Conservation (phyloP, 176 grass and related monocot species). For the Alopecurus myosuroides region DNA sequence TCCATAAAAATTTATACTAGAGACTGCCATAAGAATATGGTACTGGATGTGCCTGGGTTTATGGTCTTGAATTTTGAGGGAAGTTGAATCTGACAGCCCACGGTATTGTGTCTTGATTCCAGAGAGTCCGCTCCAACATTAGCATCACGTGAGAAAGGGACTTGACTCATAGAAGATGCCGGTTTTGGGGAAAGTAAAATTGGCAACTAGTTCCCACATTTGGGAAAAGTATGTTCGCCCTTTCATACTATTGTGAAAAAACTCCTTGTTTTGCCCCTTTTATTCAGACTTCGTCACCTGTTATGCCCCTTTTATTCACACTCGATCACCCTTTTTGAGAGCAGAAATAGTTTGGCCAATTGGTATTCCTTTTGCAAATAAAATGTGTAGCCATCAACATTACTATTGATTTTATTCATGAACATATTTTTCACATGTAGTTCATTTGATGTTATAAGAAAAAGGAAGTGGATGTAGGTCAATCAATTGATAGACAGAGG, state of each 20-base stretch:
- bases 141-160: background rate
- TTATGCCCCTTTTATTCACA: background rate
- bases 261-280: background rate
- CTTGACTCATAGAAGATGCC: conserved; percentile 3
- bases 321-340: background rate
- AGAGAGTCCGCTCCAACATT: conserved; percentile 1
- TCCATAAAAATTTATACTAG: background rate
- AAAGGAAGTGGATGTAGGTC: background rate
- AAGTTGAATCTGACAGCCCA: conserved; percentile 9
- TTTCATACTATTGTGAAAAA: background rate
- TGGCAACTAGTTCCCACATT: background rate
- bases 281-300: background rate
- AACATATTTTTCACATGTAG: background rate
- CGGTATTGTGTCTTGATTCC: background rate
- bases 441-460: conserved; percentile 7
- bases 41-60: background rate
- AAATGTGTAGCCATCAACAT: background rate
- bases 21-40: background rate
- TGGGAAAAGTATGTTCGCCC: background rate
- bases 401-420: background rate
- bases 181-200: background rate
- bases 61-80: background rate
- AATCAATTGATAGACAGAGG: background rate
- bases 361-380: background rate
- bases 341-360: background rate